Base-by-base conservation (phyloP, 1,284 basidiomycete species). In the Ustilago vetiveriae region DNA sequence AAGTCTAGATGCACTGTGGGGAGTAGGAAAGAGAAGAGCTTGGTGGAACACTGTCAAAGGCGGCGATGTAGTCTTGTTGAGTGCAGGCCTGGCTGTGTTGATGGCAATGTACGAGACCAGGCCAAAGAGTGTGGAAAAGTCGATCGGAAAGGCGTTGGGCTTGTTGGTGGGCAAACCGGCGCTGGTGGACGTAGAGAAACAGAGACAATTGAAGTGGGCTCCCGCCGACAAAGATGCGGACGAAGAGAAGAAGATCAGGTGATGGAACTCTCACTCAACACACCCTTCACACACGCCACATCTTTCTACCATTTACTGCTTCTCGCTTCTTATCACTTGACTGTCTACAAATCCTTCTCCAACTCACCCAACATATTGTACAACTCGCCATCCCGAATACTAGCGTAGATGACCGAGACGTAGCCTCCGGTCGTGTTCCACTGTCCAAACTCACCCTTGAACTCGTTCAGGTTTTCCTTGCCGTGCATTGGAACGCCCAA, bases 401-500 rank as follows among this genome's bases (percentile, higher is more conserved):
- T 50, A 0, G 60, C 58, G 37, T 75, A 69, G 41, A 72, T 75
- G 26, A 72, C 70, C 39, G 58, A 64, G 19, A 75, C 73, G 22
- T 60, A 72, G 1, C 65, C 66, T n/a, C 69, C 73, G 4, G 64
- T 70, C 6, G 73, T 70, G 32, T 62, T 66, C 53, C 55, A 65
- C 55, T 55, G 55, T n/a, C 39, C 38, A 30, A 56, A 71, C 29
- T 69, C 73, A 37, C 66, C 70, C 60, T 57, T 47, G 43, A 78
- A 78, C 55, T 76, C 74, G 43, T 66, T 51, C 33, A 72, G 45
- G 46, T 77, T 77, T 60, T 76, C 75, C 35, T 64, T 53, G 41
- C 76, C 76, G 23, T 75, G 73, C 75, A 79, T 76, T 5, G 75
- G 75, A 24, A 79, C 75, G 1, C 71, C 71, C n/a, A 79, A 59